These are phyloP conservation scores for Abrus pulchellus DNA, from an alignment of 306 rosid genomes.

Conservation along the genomic window DNA sequence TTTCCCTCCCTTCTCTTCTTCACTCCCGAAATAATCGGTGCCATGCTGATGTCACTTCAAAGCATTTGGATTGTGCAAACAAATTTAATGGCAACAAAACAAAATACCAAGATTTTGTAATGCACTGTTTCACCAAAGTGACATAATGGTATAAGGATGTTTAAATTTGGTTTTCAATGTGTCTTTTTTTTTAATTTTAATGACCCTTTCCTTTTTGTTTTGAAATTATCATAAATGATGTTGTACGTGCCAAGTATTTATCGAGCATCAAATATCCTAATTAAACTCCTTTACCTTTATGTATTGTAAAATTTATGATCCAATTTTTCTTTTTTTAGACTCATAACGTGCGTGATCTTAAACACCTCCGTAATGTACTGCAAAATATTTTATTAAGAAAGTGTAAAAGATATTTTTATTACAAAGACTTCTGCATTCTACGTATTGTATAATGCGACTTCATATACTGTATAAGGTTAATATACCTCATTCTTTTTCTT, in stretches of 20 bases:
- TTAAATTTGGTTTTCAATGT: conserved; percentile 17
- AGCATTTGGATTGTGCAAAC: conserved; percentile 38
- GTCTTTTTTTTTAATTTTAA: background rate
- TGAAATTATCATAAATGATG: background rate
- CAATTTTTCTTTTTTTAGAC: background rate
- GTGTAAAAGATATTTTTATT: too few species aligned
- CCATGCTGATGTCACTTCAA: conserved; percentile 20
- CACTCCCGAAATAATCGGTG: conserved; percentile 42
- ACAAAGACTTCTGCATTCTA: too few species aligned
- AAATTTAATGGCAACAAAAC: conserved; percentile 33
- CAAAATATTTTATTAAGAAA: too few species aligned
- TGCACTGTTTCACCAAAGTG: background rate
- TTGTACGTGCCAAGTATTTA: background rate
- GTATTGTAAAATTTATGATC: background rate
- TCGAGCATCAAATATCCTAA: background rate
- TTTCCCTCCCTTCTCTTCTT: background rate
- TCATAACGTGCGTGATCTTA: background rate
- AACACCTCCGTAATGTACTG: background rate
- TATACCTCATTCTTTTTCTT: too few species aligned
- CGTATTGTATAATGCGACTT: too few species aligned
- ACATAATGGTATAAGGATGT: background rate
- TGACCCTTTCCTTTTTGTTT: background rate
- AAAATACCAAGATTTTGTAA: conserved; percentile 33
- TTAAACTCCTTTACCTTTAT: background rate
- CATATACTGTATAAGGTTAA: too few species aligned